A percentile compares a stretch with the other conserved stretches of the same genome.
These are phyloP conservation scores for Amylocystis lapponica DNA, from an alignment of 768 basidiomycete species.

Conservation along the genomic window DNA sequence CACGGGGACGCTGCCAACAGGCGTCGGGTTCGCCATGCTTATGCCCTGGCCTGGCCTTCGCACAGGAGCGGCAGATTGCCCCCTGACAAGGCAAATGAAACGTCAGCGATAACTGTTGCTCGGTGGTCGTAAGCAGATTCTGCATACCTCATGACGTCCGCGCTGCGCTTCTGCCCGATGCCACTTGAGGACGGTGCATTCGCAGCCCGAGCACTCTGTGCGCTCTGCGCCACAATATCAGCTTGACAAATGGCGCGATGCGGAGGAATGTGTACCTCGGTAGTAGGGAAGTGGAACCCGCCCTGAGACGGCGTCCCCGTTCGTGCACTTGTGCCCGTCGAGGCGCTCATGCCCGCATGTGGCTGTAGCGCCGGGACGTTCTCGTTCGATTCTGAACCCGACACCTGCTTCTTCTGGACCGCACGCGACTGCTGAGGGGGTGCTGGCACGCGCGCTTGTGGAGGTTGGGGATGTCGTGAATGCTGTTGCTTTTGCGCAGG, in stretches of 20 bases:
- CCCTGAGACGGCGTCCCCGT: conserved; percentile 12
- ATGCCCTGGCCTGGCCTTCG: conserved; percentile 14
- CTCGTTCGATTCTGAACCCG: background rate
- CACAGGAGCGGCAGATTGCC: background rate
- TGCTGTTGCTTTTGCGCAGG: background rate
- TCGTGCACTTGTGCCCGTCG: too few species aligned
- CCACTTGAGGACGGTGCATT: background rate
- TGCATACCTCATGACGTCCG: conserved; percentile 18
- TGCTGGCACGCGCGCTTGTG: background rate
- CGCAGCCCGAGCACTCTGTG: background rate
- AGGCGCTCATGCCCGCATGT: too few species aligned
- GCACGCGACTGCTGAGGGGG: background rate
- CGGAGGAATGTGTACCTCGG: conserved; percentile 1
- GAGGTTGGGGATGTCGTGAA: background rate
- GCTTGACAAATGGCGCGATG: too few species aligned
- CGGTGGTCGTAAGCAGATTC: too few species aligned
- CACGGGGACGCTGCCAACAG: too few species aligned
- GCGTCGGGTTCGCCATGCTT: too few species aligned
- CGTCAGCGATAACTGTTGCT: too few species aligned
- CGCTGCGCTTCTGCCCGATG: conserved; percentile 11
- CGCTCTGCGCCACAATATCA: background rate
- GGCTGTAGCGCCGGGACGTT: background rate
- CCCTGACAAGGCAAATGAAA: background rate
- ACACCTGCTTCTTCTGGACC: background rate
- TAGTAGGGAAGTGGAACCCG: conserved; percentile 11